Conservation (phyloP, 768 basidiomycete species). For the Psilocybe cubensis region DNA sequence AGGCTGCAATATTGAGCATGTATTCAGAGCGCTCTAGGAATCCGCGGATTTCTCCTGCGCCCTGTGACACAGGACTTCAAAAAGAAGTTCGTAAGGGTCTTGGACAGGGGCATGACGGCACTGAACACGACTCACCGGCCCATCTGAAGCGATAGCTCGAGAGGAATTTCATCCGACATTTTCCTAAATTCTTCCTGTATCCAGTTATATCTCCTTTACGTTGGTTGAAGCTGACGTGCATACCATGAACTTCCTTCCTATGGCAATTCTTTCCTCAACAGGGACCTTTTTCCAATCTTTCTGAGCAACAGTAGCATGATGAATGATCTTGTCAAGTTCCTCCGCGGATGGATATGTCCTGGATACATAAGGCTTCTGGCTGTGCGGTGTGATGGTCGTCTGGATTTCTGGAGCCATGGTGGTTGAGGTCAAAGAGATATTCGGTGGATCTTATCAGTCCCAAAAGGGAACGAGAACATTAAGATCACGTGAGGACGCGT, state of each 20-base stretch:
- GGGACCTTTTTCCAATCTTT: constrained; percentile 75
- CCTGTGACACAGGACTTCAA: constrained; percentile 77
- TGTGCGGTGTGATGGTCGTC: constrained; percentile 86
- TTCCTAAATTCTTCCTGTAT: constrained; percentile 52
- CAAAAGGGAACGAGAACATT: neutral
- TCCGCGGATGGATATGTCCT: constrained; percentile 62
- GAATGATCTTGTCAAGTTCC: constrained; percentile 66
- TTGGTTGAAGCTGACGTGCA: neutral
- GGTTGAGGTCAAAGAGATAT: constrained; percentile 9
- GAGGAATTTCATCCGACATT: constrained; percentile 60
- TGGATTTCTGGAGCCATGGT: constrained; percentile 47
- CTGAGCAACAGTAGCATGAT: constrained; percentile 66
- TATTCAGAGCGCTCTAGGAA: constrained; percentile 82
- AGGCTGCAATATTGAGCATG: constrained; percentile 82
- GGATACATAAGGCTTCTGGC: constrained; percentile 67
- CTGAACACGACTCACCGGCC: constrained; percentile 63
- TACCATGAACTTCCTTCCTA: constrained; percentile 53
- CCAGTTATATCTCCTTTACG: neutral
- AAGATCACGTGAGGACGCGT: constrained; percentile 35
- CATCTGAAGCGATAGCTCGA: constrained; percentile 89
- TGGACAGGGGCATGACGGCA: neutral
- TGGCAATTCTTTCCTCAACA: constrained; percentile 70
- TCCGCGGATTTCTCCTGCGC: constrained; percentile 78
- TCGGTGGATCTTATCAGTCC: constrained; percentile 2
- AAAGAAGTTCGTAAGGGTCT: neutral